Percentiles rank a stretch among this genome's conserved stretches.
These are phyloP conservation scores for Phytophthora agathidicida DNA, from an alignment of 352 stramenopile species.

Conservation along the genomic window DNA sequence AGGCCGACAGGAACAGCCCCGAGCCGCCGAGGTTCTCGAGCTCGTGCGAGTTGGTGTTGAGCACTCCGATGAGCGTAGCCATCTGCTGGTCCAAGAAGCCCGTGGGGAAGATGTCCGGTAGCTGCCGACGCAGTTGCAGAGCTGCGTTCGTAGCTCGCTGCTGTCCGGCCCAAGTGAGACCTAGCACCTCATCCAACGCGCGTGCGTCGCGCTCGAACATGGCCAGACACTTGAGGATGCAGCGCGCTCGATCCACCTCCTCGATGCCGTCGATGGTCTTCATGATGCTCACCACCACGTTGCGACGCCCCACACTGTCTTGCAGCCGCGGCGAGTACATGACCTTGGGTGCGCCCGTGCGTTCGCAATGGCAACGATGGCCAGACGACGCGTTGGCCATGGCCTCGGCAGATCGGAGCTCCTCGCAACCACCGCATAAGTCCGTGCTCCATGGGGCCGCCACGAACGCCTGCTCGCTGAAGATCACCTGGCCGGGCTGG, in stretches of 20 bases:
- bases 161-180: constrained; percentile 51
- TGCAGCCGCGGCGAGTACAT: constrained; percentile 56
- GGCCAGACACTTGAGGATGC: constrained; percentile 71
- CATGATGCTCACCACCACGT: constrained; percentile 65
- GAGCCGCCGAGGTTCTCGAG: constrained; percentile 77
- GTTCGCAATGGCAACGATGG: constrained; percentile 46
- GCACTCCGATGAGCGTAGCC: constrained; percentile 66
- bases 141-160: constrained; percentile 48
- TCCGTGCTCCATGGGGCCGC: constrained; percentile 72
- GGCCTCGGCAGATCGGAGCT: constrained; percentile 37
- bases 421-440: constrained; percentile 61
- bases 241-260: constrained; percentile 74
- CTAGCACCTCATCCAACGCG: constrained; percentile 53
- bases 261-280: constrained; percentile 62
- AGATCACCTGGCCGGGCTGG: constrained; percentile 69
- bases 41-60: constrained; percentile 82
- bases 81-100: constrained; percentile 66
- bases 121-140: constrained; percentile 44
- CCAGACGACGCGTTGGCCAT: constrained; percentile 19
- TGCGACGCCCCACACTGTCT: constrained; percentile 47
- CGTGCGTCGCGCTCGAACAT: constrained; percentile 57
- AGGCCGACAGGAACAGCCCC: constrained; percentile 73
- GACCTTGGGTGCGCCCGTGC: constrained; percentile 26
- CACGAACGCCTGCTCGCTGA: constrained; percentile 79
- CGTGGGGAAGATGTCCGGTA: constrained; percentile 58